phyloP scores from a whole-genome alignment of 495 filamentous ascomycete species.

The Neurospora terricola region DNA sequence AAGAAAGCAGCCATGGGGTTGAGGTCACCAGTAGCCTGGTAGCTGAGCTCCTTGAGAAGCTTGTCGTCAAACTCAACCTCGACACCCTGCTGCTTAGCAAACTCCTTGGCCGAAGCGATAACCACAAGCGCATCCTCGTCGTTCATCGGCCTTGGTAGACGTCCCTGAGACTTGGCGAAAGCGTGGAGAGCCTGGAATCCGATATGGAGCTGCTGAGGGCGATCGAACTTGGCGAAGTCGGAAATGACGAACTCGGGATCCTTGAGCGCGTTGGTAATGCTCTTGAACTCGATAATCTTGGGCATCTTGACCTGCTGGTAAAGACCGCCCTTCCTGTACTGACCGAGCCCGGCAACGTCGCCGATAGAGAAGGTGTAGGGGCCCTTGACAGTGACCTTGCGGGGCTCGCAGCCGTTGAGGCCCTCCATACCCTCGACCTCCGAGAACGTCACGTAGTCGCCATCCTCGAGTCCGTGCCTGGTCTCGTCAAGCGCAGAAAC shows the following conservation, averaged over 20 bases:
- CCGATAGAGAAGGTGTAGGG: slow-evolving; percentile 97
- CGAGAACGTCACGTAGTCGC: slow-evolving; percentile 89
- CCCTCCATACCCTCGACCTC: slow-evolving; percentile 91
- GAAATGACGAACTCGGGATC: slow-evolving; percentile 85
- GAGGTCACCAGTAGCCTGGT: slow-evolving; percentile 88
- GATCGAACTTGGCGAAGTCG: slow-evolving; percentile 95
- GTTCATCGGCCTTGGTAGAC: slow-evolving; percentile 73
- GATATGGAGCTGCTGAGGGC: slow-evolving; percentile 81
- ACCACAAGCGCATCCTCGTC: slow-evolving; percentile 75
- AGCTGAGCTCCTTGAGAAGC: slow-evolving; percentile 84
- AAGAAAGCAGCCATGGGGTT: slow-evolving; percentile 91
- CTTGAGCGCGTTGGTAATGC: slow-evolving; percentile 62
- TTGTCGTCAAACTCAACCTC: slow-evolving; percentile 82
- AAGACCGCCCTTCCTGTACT: slow-evolving; percentile 79
- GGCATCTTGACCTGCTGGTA: slow-evolving; percentile 97
- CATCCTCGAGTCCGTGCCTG: slow-evolving; percentile 90
- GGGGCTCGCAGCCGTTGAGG: slow-evolving; percentile 70
- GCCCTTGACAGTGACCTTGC: slow-evolving; percentile 86
- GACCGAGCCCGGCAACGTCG: slow-evolving; percentile 75
- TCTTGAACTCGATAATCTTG: slow-evolving; percentile 83
- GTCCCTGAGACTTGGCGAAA: slow-evolving; percentile 61
- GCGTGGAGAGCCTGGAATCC: slow-evolving; percentile 88
- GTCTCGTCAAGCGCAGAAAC: slow-evolving; percentile 95
- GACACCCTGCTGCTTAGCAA: slow-evolving; percentile 61
- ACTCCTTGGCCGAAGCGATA: slow-evolving; percentile 55